Percentiles rank a stretch among this genome's conserved stretches.
Evolutionary conservation across 306 rosid genomes (phyloP).

Genomic region (Cucumis hystrix): DNA sequence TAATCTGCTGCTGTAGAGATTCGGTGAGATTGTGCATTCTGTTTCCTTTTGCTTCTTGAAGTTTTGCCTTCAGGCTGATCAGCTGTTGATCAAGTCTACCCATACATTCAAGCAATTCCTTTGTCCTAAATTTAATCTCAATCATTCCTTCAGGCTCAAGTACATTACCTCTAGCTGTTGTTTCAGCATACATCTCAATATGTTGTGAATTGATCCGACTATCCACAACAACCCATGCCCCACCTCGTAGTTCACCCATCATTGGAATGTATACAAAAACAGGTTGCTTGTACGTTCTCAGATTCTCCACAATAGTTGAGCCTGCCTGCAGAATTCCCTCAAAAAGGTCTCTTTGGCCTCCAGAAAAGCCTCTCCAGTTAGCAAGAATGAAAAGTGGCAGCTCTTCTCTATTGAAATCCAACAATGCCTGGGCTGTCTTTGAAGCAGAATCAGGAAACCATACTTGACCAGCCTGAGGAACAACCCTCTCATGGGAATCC

Average conservation of each 20-base stretch:
- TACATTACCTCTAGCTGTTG: slow-evolving; percentile 87
- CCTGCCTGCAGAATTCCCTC: slow-evolving; percentile 99
- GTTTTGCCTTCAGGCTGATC: slow-evolving; percentile 55
- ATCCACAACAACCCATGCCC: slow-evolving; percentile 98
- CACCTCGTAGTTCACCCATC: slow-evolving; percentile 98
- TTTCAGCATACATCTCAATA: slow-evolving; percentile 88
- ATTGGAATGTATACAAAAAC: slow-evolving; percentile 89
- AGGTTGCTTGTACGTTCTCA: slow-evolving; percentile 88
- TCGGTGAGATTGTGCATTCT: slow-evolving; percentile 25
- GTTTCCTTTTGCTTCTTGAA: slow-evolving; percentile 58
- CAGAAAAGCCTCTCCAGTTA: slow-evolving; percentile 98
- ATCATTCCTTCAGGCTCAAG: slow-evolving; percentile 99
- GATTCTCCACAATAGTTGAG: slow-evolving; percentile 98
- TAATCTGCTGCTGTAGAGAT: slow-evolving; percentile 67
- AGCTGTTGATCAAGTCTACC: slow-evolving; percentile 78
- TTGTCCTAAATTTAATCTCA: slow-evolving; percentile 87
- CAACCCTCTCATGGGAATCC: slow-evolving; percentile 92
- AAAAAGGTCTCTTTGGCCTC: slow-evolving; percentile 98
- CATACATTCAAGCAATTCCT: slow-evolving; percentile 87
- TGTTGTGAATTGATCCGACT: slow-evolving; percentile 83
- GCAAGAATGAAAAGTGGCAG: slow-evolving; percentile 94
- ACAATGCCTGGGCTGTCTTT: slow-evolving; percentile 86
- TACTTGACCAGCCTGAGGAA: slow-evolving; percentile 99
- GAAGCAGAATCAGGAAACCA: slow-evolving; percentile 98
- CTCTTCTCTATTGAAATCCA: slow-evolving; percentile 93